phyloP scores from a whole-genome alignment of 306 rosid species.

The Vicia villosa region DNA sequence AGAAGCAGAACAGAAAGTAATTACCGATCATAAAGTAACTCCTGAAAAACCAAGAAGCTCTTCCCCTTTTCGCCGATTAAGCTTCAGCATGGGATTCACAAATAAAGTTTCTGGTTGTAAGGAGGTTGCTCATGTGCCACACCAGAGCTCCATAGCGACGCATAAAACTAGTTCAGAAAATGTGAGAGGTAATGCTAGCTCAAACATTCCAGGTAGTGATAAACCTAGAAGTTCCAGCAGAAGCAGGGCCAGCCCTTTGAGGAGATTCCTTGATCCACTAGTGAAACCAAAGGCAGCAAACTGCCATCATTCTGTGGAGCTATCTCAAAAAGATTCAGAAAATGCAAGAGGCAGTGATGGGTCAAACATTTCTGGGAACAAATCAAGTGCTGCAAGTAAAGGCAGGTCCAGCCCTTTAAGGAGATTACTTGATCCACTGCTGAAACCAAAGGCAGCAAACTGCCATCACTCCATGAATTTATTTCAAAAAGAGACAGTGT shows the following conservation, averaged over 20 bases:
- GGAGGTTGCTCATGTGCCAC: slow-evolving; percentile 51
- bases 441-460: slow-evolving; percentile 68
- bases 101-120: slow-evolving; percentile 59
- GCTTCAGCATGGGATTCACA: slow-evolving; percentile 57
- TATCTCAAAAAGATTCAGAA: slow-evolving; percentile 47
- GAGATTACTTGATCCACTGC: slow-evolving; percentile 82
- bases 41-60: slow-evolving; percentile 72
- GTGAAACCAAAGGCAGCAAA: slow-evolving; percentile 66
- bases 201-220: slow-evolving; percentile 53
- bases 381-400: slow-evolving; percentile 50
- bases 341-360: slow-evolving; percentile 43
- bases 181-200: slow-evolving; percentile 43
- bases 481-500: slow-evolving; percentile 44
- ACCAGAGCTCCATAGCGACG: slow-evolving; percentile 45
- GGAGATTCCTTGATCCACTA: slow-evolving; percentile 81
- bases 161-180: slow-evolving; percentile 49
- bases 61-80: slow-evolving; percentile 78
- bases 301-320: slow-evolving; percentile 46
- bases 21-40: too few relatives aligned
- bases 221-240: slow-evolving; percentile 51
- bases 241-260: slow-evolving; percentile 84
- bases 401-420: slow-evolving; percentile 88
- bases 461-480: slow-evolving; percentile 49
- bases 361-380: slow-evolving; percentile 50
- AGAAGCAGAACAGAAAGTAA: slow-evolving; percentile 52